Base-by-base conservation (phyloP, 2,329 filamentous ascomycete genomes). In the Diatrype stigma region DNA sequence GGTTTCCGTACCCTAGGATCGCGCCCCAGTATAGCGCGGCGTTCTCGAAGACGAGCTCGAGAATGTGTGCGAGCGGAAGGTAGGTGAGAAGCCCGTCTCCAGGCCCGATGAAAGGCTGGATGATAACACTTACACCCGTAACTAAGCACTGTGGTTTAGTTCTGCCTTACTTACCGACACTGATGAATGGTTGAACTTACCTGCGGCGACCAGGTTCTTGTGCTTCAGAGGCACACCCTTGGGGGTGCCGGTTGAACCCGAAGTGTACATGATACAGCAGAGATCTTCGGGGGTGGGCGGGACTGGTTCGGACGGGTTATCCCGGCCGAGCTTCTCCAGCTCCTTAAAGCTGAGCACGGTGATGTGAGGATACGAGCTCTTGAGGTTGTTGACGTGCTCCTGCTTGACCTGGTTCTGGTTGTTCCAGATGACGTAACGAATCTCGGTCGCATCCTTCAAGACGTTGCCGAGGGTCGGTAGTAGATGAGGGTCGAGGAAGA, bases 11-110 rank as follows among this genome's bases (percentile, higher is more conserved):
- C 42, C 90, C 90, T 86, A 96, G 90, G 50, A 85, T 89, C 51
- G 87, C 83, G 63, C 90, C 90, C 90, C 90, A 95, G 75, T 82
- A 91, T 55, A 96, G 71, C 53, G 84, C 85, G 11, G 88, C 81
- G 64, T 92, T 93, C 72, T 96, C 90, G 65, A 96, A 94, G 59
- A 95, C 88, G 64, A 90, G 93, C 68, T 96, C 90, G 61, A 96
- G 81, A 65, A 96, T 96, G 66, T 96, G 90, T 2, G 90, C 89
- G 49, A 91, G 81, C 5, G 90, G 90, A 2, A 96, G 84, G 68
- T 95, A 96, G 37, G 90, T 88, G 48, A 96, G 77, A 45, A 96
- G 77, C 46, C 82, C 81, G 65, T 96, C 90, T 16, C 87, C 87
- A 23, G 88, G 87, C 23, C 86, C 85, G 55, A 95, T 80, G 67